Conservation (phyloP, 1,284 basidiomycete genomes). For the Fomitiporia mediterranea region DNA sequence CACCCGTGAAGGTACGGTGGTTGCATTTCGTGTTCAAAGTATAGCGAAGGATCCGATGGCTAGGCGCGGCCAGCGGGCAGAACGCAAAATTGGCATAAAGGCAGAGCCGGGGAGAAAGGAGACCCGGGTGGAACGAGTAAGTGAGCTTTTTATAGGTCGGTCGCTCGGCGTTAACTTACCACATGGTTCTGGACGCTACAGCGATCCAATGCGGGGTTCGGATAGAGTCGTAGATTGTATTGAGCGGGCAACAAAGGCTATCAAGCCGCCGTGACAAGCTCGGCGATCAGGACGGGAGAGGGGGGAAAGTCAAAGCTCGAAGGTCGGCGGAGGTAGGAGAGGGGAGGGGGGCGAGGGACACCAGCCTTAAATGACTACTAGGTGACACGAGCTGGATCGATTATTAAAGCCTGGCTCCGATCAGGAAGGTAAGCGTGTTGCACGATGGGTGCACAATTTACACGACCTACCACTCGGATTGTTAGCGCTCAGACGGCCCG, state of each 20-base stretch:
- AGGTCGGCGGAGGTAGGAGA: constrained; percentile 66
- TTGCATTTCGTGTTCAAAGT: constrained; percentile 45
- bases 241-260: constrained; percentile 1
- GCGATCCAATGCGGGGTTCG: neutral
- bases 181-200: constrained; percentile 6
- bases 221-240: neutral
- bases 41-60: constrained; percentile 57
- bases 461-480: neutral
- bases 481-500: constrained; percentile 3
- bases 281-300: constrained; percentile 7
- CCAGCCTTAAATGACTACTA: constrained; percentile 18
- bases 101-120: constrained; percentile 9
- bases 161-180: constrained; percentile 6
- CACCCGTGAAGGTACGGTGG: constrained; percentile 49
- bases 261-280: constrained; percentile 5
- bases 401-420: constrained; percentile 14
- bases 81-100: neutral
- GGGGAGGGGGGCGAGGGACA: constrained; percentile 20
- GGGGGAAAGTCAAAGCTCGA: constrained; percentile 21
- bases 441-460: constrained; percentile 2
- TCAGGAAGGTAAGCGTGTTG: constrained; percentile 10
- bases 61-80: neutral
- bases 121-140: neutral
- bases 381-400: constrained; percentile 1
- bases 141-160: neutral